Conservation (phyloP, 257 asterid species). For the Echium plantagineum region DNA sequence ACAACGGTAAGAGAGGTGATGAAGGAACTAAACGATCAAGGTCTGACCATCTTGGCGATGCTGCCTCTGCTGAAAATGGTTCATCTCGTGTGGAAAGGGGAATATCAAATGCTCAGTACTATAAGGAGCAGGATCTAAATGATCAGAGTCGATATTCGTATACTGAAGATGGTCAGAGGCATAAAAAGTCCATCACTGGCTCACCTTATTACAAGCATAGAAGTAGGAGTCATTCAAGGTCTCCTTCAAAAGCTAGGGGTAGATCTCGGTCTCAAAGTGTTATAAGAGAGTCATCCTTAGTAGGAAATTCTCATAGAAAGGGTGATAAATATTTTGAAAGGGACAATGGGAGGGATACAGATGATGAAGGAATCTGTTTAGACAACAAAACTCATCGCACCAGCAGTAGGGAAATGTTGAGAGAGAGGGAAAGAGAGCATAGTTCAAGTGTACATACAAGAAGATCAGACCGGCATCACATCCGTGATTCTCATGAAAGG, state of each 20-base stretch:
- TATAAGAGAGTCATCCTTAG: slow-evolving; percentile 30
- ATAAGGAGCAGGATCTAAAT: slow-evolving; percentile 23
- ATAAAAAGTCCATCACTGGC: slow-evolving; percentile 14
- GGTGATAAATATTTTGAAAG: slow-evolving; percentile 30
- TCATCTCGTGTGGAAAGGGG: slow-evolving; percentile 17
- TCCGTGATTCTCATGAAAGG: slow-evolving; percentile 33
- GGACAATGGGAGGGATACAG: slow-evolving; percentile 32
- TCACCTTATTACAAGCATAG: slow-evolving; percentile 27
- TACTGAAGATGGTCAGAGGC: slow-evolving; percentile 24
- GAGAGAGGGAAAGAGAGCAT: slow-evolving; percentile 45
- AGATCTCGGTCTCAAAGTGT: slow-evolving; percentile 62
- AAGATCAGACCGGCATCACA: slow-evolving; percentile 32
- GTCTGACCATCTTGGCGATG: slow-evolving; percentile 27
- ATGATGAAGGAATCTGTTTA: slow-evolving; percentile 34
- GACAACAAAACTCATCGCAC: slow-evolving; percentile 23
- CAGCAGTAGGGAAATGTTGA: slow-evolving; percentile 35
- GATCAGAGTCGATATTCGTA: slow-evolving; percentile 19
- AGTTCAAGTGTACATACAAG: slow-evolving; percentile 33
- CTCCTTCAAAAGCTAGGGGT: slow-evolving; percentile 50
- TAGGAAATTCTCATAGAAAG: slow-evolving; percentile 8
- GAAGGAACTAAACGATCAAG: slow-evolving; percentile 16
- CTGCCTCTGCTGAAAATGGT: slow-evolving; percentile 19
- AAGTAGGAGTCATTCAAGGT: slow-evolving; percentile 23
- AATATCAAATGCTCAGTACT: slow-evolving; percentile 18
- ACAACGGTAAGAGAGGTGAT: slow-evolving; percentile 7